phyloP scores from a whole-genome alignment of 2,329 filamentous ascomycete genomes.

The Phaeosphaeriaceae sp. region DNA sequence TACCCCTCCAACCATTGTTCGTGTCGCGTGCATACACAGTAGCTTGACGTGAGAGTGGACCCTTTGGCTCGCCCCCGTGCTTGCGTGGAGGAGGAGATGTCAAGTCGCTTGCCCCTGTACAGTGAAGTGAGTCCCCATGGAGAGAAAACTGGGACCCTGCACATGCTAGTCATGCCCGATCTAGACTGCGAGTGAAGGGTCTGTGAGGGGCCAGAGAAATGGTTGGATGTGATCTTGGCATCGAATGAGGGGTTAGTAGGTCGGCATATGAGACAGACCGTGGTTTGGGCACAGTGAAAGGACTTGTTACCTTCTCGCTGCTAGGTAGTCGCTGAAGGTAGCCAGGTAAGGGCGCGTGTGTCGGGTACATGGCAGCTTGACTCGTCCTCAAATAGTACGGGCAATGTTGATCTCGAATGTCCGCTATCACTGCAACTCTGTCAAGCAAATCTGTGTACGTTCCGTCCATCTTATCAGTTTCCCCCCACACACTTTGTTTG shows the following conservation, averaged over 20 bases:
- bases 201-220: neutral
- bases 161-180: neutral
- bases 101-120: neutral
- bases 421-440: no score
- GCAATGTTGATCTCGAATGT: neutral
- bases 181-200: neutral
- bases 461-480: neutral
- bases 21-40: neutral
- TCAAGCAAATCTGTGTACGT: no score
- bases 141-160: constrained; percentile 1
- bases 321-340: neutral
- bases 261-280: neutral
- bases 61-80: neutral
- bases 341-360: neutral
- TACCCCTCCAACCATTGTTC: neutral
- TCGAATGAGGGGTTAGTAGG: neutral
- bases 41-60: neutral
- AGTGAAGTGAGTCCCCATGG: neutral
- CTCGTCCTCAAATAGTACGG: neutral
- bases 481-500: neutral
- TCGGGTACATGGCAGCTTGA: neutral
- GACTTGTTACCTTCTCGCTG: neutral
- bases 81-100: neutral
- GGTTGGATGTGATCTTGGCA: neutral
- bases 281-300: neutral